A percentile compares a stretch with the other conserved stretches of the same genome.
Conservation (phyloP, 257 asterid genomes). For the Capsicum pubescens region DNA sequence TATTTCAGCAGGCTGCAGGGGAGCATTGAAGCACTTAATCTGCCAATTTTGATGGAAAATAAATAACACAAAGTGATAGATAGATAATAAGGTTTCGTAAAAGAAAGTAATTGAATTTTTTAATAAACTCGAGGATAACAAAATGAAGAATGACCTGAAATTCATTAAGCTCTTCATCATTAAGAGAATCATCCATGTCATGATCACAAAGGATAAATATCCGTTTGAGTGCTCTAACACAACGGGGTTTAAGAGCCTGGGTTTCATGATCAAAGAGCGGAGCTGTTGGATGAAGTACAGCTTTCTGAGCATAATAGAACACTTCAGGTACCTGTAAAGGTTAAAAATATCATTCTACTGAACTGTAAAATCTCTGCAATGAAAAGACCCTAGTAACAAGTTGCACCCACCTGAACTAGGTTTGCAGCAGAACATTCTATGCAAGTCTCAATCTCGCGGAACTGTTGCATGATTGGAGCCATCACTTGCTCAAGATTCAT, state of each 20-base stretch:
- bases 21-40: slow-evolving; percentile 93
- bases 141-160: slow-evolving; percentile 71
- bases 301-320: slow-evolving; percentile 90
- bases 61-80: slow-evolving; percentile 23
- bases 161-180: slow-evolving; percentile 87
- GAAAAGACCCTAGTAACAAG: slow-evolving; percentile 33
- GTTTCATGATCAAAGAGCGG: slow-evolving; percentile 94
- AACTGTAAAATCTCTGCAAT: slow-evolving; percentile 24
- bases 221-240: slow-evolving; percentile 85
- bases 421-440: slow-evolving; percentile 92
- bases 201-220: slow-evolving; percentile 87
- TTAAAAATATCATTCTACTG: slow-evolving; percentile 31
- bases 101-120: slow-evolving; percentile 2
- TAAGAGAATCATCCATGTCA: slow-evolving; percentile 90
- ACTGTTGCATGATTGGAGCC: slow-evolving; percentile 94
- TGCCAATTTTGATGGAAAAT: slow-evolving; percentile 34
- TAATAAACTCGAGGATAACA: not conserved
- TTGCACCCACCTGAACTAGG: slow-evolving; percentile 70
- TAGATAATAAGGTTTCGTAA: slow-evolving; percentile 20
- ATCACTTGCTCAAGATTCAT: slow-evolving; percentile 64
- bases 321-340: slow-evolving; percentile 80
- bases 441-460: slow-evolving; percentile 94
- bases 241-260: slow-evolving; percentile 82
- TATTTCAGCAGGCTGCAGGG: slow-evolving; percentile 88
- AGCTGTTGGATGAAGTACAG: slow-evolving; percentile 98